These are phyloP conservation scores for Eucalyptus marginata DNA, from an alignment of 345 rosid genomes.

Conservation along the genomic window DNA sequence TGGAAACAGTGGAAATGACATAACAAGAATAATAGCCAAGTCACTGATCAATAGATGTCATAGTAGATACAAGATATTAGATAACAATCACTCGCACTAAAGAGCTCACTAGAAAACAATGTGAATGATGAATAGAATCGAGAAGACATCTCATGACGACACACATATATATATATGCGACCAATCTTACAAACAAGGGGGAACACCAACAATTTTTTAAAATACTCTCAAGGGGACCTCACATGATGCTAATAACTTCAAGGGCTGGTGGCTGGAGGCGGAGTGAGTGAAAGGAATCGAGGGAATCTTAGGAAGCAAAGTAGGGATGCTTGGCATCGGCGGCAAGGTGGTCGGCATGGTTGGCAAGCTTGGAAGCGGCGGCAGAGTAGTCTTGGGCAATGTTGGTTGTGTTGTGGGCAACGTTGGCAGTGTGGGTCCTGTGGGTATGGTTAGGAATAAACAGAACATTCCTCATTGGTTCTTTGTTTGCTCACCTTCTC, in stretches of 20 bases:
- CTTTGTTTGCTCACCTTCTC: neutral
- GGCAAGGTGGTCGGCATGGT: neutral
- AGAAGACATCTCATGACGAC: neutral
- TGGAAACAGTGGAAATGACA: neutral
- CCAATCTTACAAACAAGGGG: neutral
- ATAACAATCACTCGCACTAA: neutral
- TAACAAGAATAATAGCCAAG: neutral
- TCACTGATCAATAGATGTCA: neutral
- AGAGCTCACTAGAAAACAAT: neutral
- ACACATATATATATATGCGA: neutral
- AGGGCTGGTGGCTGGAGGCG: conserved; percentile 11
- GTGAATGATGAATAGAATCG: neutral
- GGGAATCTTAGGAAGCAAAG: conserved; percentile 10
- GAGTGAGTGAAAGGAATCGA: conserved; percentile 18
- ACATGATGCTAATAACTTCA: neutral
- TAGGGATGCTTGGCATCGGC: conserved; percentile 10
- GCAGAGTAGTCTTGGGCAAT: neutral
- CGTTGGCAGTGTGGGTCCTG: neutral
- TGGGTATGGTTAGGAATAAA: neutral
- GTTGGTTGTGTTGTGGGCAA: neutral
- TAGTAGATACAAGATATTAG: neutral
- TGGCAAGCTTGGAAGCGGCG: conserved; percentile 1
- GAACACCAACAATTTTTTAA: neutral
- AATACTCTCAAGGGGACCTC: neutral
- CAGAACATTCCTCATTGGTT: neutral